A percentile compares a stretch with the other conserved stretches of the same genome.
Evolutionary conservation across 495 filamentous ascomycete genomes (phyloP).

Genomic region (Penicillium soppii): DNA sequence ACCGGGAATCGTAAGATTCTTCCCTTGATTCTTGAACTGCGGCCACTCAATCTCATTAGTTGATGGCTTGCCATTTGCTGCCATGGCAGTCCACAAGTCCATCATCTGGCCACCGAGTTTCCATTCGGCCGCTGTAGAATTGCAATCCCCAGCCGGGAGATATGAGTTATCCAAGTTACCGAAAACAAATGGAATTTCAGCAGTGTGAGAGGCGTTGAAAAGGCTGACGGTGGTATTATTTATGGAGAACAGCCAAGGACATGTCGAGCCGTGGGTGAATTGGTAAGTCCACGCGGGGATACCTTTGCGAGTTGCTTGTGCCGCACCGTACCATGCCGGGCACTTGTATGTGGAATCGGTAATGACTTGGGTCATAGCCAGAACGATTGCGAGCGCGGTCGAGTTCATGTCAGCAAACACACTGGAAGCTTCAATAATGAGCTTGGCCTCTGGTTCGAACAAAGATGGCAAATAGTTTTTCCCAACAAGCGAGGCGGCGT

Average conservation of each 20-base stretch:
- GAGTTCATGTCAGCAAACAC: background rate
- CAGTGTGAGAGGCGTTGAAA: background rate
- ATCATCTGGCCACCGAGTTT: conserved; percentile 31
- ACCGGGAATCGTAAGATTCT: background rate
- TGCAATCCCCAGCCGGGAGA: conserved; percentile 21
- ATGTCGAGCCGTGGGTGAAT: conserved; percentile 32
- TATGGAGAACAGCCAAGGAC: conserved; percentile 1
- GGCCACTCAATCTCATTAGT: background rate
- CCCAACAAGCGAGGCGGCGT: conserved; percentile 25
- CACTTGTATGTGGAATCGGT: conserved; percentile 34
- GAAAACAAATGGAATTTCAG: background rate
- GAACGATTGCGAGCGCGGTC: conserved; percentile 2
- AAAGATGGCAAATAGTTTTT: conserved; percentile 28
- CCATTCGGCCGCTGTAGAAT: conserved; percentile 26
- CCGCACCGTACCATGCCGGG: conserved; percentile 25
- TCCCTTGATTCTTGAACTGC: background rate
- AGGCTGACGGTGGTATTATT: background rate
- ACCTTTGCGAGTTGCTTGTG: conserved; percentile 8
- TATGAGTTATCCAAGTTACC: background rate
- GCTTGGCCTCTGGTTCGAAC: background rate
- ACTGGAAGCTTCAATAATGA: background rate
- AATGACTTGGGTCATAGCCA: conserved; percentile 22
- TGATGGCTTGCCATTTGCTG: conserved; percentile 22
- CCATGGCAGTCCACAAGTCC: conserved; percentile 39
- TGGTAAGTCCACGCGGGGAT: conserved; percentile 32